Conservation (phyloP, 805 yeast genomes). For the Nakazawaea wyomingensis region DNA sequence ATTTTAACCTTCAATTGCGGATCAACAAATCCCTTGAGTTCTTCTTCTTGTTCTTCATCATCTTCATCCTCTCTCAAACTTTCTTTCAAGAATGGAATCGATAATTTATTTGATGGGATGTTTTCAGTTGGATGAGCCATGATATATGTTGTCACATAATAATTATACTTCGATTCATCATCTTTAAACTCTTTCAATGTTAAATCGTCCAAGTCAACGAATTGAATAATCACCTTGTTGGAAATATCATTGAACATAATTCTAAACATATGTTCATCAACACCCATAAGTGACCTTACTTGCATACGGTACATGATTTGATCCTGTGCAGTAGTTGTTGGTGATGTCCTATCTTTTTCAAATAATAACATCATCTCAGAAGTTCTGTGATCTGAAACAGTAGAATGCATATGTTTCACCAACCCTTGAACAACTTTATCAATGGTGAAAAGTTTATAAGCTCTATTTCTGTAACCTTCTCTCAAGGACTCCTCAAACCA, state of each 20-base stretch:
- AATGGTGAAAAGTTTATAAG: slow-evolving; percentile 86
- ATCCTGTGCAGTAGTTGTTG: slow-evolving; percentile 69
- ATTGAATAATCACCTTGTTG: slow-evolving; percentile 62
- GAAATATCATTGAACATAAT: slow-evolving; percentile 58
- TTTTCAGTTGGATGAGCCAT: slow-evolving; percentile 98
- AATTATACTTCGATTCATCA: slow-evolving; percentile 83
- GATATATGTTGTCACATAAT: slow-evolving; percentile 86
- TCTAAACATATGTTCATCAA: slow-evolving; percentile 91
- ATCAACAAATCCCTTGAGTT: slow-evolving; percentile 55
- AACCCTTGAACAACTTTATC: slow-evolving; percentile 85
- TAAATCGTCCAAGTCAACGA: slow-evolving; percentile 81
- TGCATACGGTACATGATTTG: slow-evolving; percentile 90
- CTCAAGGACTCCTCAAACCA: slow-evolving; percentile 94
- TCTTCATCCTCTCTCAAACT: slow-evolving; percentile 50
- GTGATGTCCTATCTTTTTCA: slow-evolving; percentile 69
- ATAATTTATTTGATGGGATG: slow-evolving; percentile 68
- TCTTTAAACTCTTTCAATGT: slow-evolving; percentile 69
- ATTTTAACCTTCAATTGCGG: slow-evolving; percentile 76
- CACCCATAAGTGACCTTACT: slow-evolving; percentile 69
- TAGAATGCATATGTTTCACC: slow-evolving; percentile 81
- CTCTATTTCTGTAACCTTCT: slow-evolving; percentile 90
- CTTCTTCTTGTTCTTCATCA: slow-evolving; percentile 37
- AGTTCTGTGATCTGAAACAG: slow-evolving; percentile 73
- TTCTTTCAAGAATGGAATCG: slow-evolving; percentile 71
- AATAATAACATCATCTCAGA: slow-evolving; percentile 76